Evolutionary conservation across 2,329 filamentous ascomycete species (phyloP), one percentile per base, ranked within the genome.

Genomic region (Aspergillus niger): DNA sequence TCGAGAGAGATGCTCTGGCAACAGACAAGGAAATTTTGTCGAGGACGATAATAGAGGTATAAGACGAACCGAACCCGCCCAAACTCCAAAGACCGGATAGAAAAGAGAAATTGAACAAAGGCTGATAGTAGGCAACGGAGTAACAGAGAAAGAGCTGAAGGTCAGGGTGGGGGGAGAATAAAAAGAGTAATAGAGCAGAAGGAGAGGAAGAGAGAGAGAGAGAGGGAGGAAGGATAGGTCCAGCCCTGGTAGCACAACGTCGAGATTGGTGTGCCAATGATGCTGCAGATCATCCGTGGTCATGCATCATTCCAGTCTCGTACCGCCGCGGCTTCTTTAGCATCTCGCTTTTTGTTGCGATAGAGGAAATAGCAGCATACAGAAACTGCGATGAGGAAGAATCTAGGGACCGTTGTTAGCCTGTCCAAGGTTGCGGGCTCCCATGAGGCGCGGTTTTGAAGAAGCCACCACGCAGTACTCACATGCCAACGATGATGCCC

Each of bases 401-500:
- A 38, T 26, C 64, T 65, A 53, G 5, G 20, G 13, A 22, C 20
- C 38, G 55, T 44, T 17, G 10, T 30, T 13, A 30, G 30, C 30
- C 15, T 8, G 50, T 28, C n/a, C 8, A 17, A 17, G 20, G 20
- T 22, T 24, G 41, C 11, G 10, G 32, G 11, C 11, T 26, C 4
- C 4, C 17, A 3, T 30, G 15, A 17, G 38, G 28, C 24, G 4
- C 32, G 24, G 2, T 38, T 10, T 7, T 17, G 36, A 41, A 49
- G 47, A 47, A 32, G 26, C 11, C 10, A 11, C 11, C 10, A 11
- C 15, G 5, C 5, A 17, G 10, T 11, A 65, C 63, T 11, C 59
- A 65, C 64, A 64, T 39, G 13, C 62, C 64, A 7, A 60, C 49
- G 24, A 65, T 62, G 48, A 65, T 65, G 30, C 52, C 64, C 22